Evolutionary conservation across 2,329 filamentous ascomycete genomes (phyloP).

Genomic region (Penicillium sp.): DNA sequence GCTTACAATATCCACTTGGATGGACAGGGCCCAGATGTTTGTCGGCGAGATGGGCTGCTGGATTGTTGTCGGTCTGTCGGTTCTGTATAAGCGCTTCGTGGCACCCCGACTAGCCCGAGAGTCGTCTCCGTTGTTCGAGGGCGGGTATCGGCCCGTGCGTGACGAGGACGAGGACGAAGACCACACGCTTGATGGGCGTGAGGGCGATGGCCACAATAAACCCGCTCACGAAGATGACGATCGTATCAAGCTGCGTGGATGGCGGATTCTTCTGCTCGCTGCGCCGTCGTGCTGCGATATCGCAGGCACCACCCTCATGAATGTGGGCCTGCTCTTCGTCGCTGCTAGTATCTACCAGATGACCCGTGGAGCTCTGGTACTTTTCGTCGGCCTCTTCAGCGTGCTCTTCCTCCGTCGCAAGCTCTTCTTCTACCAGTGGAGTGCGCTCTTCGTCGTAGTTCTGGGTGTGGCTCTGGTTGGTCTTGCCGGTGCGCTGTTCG

Average conservation of each 20-base stretch:
- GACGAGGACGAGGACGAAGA: slow-evolving; percentile 52
- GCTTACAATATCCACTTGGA: slow-evolving; percentile 5
- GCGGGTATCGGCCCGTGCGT: slow-evolving; percentile 68
- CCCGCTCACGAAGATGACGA: slow-evolving; percentile 58
- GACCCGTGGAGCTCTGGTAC: slow-evolving; percentile 89
- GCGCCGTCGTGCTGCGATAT: slow-evolving; percentile 93
- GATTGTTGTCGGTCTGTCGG: slow-evolving; percentile 76
- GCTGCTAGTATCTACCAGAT: slow-evolving; percentile 98
- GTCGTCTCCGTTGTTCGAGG: slow-evolving; percentile 45
- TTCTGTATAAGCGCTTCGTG: slow-evolving; percentile 63
- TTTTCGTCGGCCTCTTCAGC: slow-evolving; percentile 95
- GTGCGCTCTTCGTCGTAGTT: slow-evolving; percentile 83
- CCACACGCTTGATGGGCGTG: slow-evolving; percentile 45
- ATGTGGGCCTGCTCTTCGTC: slow-evolving; percentile 88
- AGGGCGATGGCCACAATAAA: slow-evolving; percentile 52
- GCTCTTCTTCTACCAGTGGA: slow-evolving; percentile 88
- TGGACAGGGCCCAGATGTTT: slow-evolving; percentile 80
- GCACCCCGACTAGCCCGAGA: slow-evolving; percentile 42
- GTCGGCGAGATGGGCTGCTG: slow-evolving; percentile 94
- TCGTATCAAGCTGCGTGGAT: slow-evolving; percentile 65
- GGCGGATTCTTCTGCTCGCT: slow-evolving; percentile 72
- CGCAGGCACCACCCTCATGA: slow-evolving; percentile 94
- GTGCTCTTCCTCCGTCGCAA: slow-evolving; percentile 83
- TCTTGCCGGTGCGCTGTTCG: slow-evolving; percentile 79
- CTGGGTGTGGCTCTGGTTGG: slow-evolving; percentile 86